Evolutionary conservation across 202 grass and related monocot genomes (phyloP).

Genomic region (Alloteropsis angusta): DNA sequence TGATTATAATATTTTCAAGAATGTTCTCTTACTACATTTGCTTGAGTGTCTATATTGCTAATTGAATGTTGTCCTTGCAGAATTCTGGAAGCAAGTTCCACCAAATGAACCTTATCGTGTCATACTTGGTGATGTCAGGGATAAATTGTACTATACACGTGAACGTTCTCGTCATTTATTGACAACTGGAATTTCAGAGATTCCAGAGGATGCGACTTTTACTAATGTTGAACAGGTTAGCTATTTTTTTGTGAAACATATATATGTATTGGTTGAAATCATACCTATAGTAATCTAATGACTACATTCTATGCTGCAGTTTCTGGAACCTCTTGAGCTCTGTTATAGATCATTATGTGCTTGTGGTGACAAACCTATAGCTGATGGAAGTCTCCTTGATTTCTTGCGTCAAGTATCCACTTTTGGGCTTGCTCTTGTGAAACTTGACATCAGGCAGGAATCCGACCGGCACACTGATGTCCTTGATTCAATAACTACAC

Average conservation of each 20-base stretch:
- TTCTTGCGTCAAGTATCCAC: conserved; percentile 98
- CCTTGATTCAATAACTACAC: conserved; percentile 77
- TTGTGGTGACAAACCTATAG: conserved; percentile 87
- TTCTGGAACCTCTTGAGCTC: conserved; percentile 86
- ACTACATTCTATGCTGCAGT: conserved; percentile 37
- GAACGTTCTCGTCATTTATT: conserved; percentile 79
- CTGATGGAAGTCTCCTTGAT: conserved; percentile 95
- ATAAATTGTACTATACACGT: conserved; percentile 83
- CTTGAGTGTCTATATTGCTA: neutral
- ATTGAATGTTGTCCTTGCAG: conserved; percentile 46
- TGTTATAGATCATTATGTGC: conserved; percentile 91
- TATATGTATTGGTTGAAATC: neutral
- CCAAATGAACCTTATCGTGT: conserved; percentile 95
- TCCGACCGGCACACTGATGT: conserved; percentile 95
- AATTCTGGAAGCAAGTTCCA: conserved; percentile 98
- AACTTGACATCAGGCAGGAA: conserved; percentile 98
- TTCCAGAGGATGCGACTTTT: conserved; percentile 64
- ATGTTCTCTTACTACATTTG: conserved; percentile 4
- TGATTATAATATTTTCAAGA: neutral
- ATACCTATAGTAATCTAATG: conserved; percentile 18
- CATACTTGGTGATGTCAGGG: conserved; percentile 89
- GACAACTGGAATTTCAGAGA: conserved; percentile 65
- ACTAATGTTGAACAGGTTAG: conserved; percentile 75
- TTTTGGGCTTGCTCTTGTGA: conserved; percentile 91
- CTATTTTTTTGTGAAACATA: neutral